Evolutionary conservation across 2,329 filamentous ascomycete genomes (phyloP).

Genomic region (Aspergillus neotritici): DNA sequence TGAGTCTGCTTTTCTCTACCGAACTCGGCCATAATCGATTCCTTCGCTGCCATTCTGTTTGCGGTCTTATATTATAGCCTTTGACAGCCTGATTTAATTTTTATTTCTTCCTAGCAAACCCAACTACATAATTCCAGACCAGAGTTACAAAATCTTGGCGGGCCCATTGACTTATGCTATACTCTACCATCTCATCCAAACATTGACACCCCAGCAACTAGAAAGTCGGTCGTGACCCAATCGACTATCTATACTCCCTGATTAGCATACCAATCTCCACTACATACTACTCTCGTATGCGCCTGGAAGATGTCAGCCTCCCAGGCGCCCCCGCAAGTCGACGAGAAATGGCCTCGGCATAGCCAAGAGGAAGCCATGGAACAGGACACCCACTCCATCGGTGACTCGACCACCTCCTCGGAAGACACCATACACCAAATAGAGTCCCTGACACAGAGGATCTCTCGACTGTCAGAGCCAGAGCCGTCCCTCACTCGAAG

Average conservation of each 20-base stretch:
- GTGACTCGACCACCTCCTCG: slow-evolving; percentile 19
- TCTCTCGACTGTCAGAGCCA: slow-evolving; percentile 29
- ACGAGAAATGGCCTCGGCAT: slow-evolving; percentile 18
- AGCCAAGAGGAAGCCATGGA: slow-evolving; percentile 10
- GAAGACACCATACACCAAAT: slow-evolving; percentile 22
- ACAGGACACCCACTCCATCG: slow-evolving; percentile 24
- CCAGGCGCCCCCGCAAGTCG: slow-evolving; percentile 6
- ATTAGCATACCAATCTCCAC: background rate
- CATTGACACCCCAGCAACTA: too few relatives aligned
- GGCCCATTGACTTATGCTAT: too few relatives aligned
- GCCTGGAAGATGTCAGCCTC: slow-evolving; percentile 19
- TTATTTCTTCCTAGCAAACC: background rate
- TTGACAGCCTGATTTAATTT: background rate
- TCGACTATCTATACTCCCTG: too few relatives aligned
- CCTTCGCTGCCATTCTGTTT: background rate
- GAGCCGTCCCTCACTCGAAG: slow-evolving; percentile 35
- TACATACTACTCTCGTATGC: background rate
- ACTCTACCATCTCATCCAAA: too few relatives aligned
- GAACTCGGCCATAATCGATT: background rate
- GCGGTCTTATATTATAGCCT: background rate
- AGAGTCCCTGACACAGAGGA: slow-evolving; percentile 23
- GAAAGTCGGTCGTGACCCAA: too few relatives aligned
- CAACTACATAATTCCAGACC: too few relatives aligned
- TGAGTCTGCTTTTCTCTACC: too few relatives aligned
- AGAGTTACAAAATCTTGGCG: too few relatives aligned